phyloP scores from a whole-genome alignment of 495 filamentous ascomycete species.

The Hyaloscypha bicolor region DNA sequence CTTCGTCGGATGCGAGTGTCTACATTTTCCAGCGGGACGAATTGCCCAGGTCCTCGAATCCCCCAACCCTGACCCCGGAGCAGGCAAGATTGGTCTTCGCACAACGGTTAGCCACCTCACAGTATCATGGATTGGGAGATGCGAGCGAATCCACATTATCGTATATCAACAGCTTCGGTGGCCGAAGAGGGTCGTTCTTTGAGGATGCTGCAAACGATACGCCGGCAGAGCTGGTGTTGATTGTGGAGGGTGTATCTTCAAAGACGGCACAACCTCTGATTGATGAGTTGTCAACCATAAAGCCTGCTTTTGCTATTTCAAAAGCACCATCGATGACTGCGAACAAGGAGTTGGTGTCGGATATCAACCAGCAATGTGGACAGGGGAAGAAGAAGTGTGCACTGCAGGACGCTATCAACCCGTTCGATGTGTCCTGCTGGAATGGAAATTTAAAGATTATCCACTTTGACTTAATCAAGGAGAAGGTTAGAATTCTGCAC shows the following conservation, averaged over 20 bases:
- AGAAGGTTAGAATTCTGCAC: conserved; percentile 8
- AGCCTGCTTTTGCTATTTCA: conserved; percentile 47
- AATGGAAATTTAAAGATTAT: conserved; percentile 44
- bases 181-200: conserved; percentile 40
- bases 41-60: conserved; percentile 30
- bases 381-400: conserved; percentile 36
- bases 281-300: conserved; percentile 29
- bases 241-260: conserved; percentile 48
- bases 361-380: conserved; percentile 35
- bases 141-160: conserved; percentile 27
- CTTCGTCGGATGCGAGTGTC: conserved; percentile 28
- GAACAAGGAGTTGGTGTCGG: conserved; percentile 38
- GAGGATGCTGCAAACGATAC: conserved; percentile 33
- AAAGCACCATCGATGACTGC: conserved; percentile 41
- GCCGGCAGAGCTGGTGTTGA: conserved; percentile 49
- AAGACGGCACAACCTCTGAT: conserved; percentile 37
- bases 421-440: conserved; percentile 47
- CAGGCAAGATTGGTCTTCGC: conserved; percentile 43
- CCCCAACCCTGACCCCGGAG: conserved; percentile 40
- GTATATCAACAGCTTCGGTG: conserved; percentile 35
- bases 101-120: conserved; percentile 40
- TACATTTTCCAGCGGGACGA: conserved; percentile 30
- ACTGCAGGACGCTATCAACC: conserved; percentile 44
- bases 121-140: conserved; percentile 32
- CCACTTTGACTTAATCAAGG: conserved; percentile 22